Evolutionary conservation across 2,329 filamentous ascomycete genomes (phyloP), one percentile per base, ranked within the genome.

Genomic region (Calonectria hongkongensis): DNA sequence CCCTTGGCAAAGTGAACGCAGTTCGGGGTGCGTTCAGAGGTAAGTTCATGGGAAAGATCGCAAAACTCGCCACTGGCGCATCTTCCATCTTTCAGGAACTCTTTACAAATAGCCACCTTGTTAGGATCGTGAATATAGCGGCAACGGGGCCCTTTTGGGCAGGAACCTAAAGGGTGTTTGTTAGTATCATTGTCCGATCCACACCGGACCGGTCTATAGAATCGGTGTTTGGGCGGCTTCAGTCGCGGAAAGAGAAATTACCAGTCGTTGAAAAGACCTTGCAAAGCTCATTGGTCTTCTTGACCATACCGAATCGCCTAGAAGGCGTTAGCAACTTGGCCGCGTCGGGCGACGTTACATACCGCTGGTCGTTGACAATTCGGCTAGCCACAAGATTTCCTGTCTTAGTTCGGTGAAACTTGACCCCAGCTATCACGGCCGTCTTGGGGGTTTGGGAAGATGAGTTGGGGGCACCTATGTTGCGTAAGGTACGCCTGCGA

Each of bases 1-100:
- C 95, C 95, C 83, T 94, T 94, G 83, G 95, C 91, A 87, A 95
- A 98, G 87, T 98, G 95, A 83, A 97, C 86, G 87, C 97, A 98
- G 74, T 94, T 91, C 70, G 97, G 96, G 68, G 94, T 94, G 85
- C 96, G 94, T 84, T 98, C 91, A 76, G 95, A 91, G 68, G 90
- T 94, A 75, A 94, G 88, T 60, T 97, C 93, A 89, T 98, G 97
- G 75, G 96, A 98, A 73, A 98, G 90, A 85, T 98, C 94, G 89
- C 97, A 99, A 80, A 89, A 89, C 81, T 93, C 90, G 85, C 95
- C 95, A 83, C 91, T 91, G 78, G 88, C 86, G 86, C 97, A 99
- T 80, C 90, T 88, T 81, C 94, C 93, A 82, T 94, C 95, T 81
- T 93, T 92, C 67, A 98, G 88, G 82, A 94, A 95, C 67, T 94